A percentile compares a stretch with the other conserved stretches of the same genome.
phyloP scores from a whole-genome alignment of 2,329 filamentous ascomycete species.

The Neobulgaria alba region DNA sequence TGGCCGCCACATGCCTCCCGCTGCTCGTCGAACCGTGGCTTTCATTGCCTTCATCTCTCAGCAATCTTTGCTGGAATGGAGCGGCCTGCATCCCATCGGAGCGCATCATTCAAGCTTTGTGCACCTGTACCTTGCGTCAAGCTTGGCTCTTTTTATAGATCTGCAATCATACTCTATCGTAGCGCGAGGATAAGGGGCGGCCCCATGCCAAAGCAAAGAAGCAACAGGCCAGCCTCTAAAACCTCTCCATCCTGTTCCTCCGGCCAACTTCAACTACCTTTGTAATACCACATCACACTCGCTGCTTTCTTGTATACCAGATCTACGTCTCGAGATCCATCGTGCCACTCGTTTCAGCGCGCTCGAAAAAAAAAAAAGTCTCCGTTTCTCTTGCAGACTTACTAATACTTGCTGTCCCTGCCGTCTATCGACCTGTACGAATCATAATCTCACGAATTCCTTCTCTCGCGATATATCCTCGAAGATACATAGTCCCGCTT shows the following conservation, averaged over 20 bases:
- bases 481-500: slow-evolving; percentile 13
- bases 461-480: slow-evolving; percentile 15
- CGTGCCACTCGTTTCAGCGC: slow-evolving; percentile 25
- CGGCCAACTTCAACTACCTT: slow-evolving; percentile 12
- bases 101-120: slow-evolving; percentile 14
- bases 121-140: slow-evolving; percentile 22
- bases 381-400: slow-evolving; percentile 16
- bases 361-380: slow-evolving; percentile 13
- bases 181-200: slow-evolving; percentile 22
- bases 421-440: slow-evolving; percentile 1
- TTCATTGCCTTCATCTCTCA: slow-evolving; percentile 16
- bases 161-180: slow-evolving; percentile 22
- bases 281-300: slow-evolving; percentile 19
- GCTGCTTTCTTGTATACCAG: slow-evolving; percentile 21
- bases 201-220: slow-evolving; percentile 15
- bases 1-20: slow-evolving; percentile 2
- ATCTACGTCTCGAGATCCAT: slow-evolving; percentile 12
- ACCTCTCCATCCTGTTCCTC: slow-evolving; percentile 8
- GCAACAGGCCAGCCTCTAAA: slow-evolving; percentile 8
- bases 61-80: slow-evolving; percentile 19
- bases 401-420: slow-evolving; percentile 12
- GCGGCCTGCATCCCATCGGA: slow-evolving; percentile 19
- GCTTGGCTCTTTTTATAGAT: slow-evolving; percentile 26
- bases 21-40: slow-evolving; percentile 6
- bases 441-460: slow-evolving; percentile 14